These are phyloP conservation scores for Backusella liffmaniae DNA, from an alignment of 192 early-diverging fungal species.

Conservation along the genomic window DNA sequence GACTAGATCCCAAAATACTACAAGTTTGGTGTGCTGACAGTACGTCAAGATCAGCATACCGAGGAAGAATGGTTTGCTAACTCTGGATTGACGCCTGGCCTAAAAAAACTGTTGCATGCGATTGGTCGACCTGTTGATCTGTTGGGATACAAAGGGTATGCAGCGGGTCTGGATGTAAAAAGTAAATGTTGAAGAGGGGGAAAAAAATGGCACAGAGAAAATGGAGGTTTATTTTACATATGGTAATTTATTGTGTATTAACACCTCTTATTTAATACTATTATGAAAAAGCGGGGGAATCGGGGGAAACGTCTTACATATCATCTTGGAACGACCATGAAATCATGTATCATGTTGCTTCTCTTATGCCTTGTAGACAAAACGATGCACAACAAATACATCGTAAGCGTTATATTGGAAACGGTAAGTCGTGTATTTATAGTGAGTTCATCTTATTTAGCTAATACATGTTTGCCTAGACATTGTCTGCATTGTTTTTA, in stretches of 20 bases:
- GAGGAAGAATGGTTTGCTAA: constrained; percentile 82
- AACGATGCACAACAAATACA: constrained; percentile 68
- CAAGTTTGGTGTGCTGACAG: constrained; percentile 78
- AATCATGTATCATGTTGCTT: constrained; percentile 82
- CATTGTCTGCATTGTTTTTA: constrained; percentile 51
- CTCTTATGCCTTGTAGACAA: constrained; percentile 64
- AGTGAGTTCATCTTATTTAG: no score
- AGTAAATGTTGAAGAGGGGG: constrained; percentile 41
- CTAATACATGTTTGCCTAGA: constrained; percentile 21
- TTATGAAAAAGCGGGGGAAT: constrained; percentile 52
- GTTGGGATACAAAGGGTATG: constrained; percentile 72
- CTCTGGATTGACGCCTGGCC: constrained; percentile 47
- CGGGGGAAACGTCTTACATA: constrained; percentile 65
- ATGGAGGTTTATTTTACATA: no score
- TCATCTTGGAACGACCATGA: constrained; percentile 79
- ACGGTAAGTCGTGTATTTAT: constrained; percentile 26
- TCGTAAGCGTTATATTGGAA: constrained; percentile 61
- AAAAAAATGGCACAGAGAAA: not conserved
- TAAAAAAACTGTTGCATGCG: constrained; percentile 62
- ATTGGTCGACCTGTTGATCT: constrained; percentile 69
- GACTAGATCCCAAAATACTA: constrained; percentile 51
- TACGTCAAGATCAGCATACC: constrained; percentile 58
- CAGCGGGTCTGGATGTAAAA: constrained; percentile 73
- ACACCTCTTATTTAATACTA: not conserved
- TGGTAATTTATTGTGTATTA: not conserved